Evolutionary conservation across 192 early-diverging fungal species (phyloP).

Genomic region (Ambispora gerdemannii): DNA sequence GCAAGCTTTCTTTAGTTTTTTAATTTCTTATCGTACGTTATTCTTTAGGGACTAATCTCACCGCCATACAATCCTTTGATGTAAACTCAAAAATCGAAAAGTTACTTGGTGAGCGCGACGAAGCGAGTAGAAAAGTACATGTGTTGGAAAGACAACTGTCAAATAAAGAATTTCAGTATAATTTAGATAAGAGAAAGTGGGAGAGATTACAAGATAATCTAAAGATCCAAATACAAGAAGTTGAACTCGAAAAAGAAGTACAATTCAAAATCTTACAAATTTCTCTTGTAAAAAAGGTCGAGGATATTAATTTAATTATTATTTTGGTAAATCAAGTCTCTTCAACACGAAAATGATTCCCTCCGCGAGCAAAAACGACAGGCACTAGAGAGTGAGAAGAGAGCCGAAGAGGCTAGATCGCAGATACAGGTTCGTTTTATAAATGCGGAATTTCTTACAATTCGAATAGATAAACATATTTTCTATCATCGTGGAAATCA

Average conservation of each 20-base stretch:
- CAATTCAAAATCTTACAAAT: too few relatives aligned
- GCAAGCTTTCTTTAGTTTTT: too few relatives aligned
- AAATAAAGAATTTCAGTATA: not conserved
- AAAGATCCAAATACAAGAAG: not conserved
- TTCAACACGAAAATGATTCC: not conserved
- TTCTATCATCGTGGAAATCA: not conserved
- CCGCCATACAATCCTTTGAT: not conserved
- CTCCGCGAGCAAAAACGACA: not conserved
- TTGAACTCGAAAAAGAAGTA: not conserved
- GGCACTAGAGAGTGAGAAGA: not conserved
- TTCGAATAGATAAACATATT: not conserved
- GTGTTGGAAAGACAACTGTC: not conserved
- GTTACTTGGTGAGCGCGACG: not conserved
- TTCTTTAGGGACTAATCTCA: not conserved
- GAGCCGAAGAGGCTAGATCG: not conserved
- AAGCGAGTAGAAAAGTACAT: not conserved
- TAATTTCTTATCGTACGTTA: too few relatives aligned
- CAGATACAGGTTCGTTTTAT: not conserved
- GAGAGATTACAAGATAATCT: not conserved
- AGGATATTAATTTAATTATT: not conserved
- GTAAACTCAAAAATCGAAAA: not conserved
- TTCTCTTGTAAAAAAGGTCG: too few relatives aligned
- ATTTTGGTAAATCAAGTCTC: not conserved
- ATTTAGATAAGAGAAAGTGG: not conserved
- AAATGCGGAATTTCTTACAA: not conserved